Conservation (phyloP, 2,329 filamentous ascomycete genomes). For the Cladosporium sphaerospermum region DNA sequence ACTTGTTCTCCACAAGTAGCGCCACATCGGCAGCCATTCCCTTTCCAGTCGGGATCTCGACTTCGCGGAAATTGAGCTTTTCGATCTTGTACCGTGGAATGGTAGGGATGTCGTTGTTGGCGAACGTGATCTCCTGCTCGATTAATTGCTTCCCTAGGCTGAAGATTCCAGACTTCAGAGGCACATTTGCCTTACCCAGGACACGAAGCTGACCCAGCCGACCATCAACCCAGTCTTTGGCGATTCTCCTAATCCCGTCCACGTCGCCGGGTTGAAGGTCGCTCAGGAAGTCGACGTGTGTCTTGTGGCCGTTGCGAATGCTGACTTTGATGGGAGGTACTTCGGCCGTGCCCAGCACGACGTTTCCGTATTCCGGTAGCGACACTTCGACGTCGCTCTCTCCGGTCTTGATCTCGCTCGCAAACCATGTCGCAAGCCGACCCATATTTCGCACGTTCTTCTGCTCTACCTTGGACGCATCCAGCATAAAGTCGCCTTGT, state of each 20-base stretch:
- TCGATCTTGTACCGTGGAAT: constrained; percentile 80
- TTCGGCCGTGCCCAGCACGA: constrained; percentile 68
- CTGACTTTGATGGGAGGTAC: constrained; percentile 71
- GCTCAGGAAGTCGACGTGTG: constrained; percentile 70
- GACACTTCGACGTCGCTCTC: constrained; percentile 68
- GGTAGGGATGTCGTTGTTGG: constrained; percentile 64
- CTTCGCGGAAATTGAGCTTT: constrained; percentile 71
- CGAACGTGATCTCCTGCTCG: constrained; percentile 67
- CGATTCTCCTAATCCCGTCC: constrained; percentile 69
- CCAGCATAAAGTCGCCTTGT: constrained; percentile 74
- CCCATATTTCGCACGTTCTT: constrained; percentile 69
- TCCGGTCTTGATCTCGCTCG: constrained; percentile 66
- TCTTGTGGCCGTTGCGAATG: constrained; percentile 71
- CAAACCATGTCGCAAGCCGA: constrained; percentile 71
- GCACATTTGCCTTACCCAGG: constrained; percentile 65
- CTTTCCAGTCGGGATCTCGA: constrained; percentile 48
- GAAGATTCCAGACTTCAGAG: constrained; percentile 72
- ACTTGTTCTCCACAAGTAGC: constrained; percentile 65
- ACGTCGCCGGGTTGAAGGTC: constrained; percentile 70
- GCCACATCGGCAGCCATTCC: constrained; percentile 78
- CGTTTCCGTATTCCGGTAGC: constrained; percentile 74
- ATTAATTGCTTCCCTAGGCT: constrained; percentile 71
- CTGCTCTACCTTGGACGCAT: constrained; percentile 68
- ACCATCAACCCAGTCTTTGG: constrained; percentile 83
- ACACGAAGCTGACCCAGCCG: constrained; percentile 65